phyloP scores from a whole-genome alignment of 2,329 filamentous ascomycete species.

The Fusarium sp. region DNA sequence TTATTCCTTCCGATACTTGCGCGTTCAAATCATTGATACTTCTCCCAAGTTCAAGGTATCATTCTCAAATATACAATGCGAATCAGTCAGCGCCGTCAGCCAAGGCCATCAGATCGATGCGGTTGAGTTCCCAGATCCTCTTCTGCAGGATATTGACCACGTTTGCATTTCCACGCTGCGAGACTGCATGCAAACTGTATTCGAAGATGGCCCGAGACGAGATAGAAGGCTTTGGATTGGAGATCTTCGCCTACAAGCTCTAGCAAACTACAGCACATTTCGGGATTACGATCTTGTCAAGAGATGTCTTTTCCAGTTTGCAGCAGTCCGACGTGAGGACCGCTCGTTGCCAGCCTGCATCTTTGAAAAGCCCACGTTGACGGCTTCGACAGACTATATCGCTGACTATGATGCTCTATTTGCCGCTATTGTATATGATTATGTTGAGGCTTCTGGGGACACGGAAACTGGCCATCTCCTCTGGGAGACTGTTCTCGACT shows the following conservation, averaged over 20 bases:
- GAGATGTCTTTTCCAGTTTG: not conserved
- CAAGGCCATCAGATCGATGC: not conserved
- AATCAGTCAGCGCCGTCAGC: not conserved
- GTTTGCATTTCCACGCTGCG: not conserved
- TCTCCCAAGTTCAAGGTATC: not conserved
- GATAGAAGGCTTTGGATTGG: not conserved
- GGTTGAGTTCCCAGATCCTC: not conserved
- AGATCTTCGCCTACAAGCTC: not conserved
- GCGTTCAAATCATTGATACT: not conserved
- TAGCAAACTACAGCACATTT: not conserved
- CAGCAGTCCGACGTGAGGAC: not conserved
- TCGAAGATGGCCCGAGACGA: not conserved
- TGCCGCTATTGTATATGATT: not conserved
- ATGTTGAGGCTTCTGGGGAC: not conserved
- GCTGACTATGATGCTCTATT: not conserved
- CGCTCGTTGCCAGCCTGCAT: not conserved
- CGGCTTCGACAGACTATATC: not conserved
- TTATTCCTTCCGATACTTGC: not conserved
- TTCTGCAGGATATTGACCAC: not conserved
- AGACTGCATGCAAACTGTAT: not conserved
- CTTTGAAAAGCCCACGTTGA: not conserved
- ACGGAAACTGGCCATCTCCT: fast-evolving
- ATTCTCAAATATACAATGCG: not conserved
- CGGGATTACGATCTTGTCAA: not conserved
- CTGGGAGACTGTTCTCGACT: fast-evolving